Conservation (phyloP, 2,329 filamentous ascomycete genomes). For the Madurella mycetomatis region DNA sequence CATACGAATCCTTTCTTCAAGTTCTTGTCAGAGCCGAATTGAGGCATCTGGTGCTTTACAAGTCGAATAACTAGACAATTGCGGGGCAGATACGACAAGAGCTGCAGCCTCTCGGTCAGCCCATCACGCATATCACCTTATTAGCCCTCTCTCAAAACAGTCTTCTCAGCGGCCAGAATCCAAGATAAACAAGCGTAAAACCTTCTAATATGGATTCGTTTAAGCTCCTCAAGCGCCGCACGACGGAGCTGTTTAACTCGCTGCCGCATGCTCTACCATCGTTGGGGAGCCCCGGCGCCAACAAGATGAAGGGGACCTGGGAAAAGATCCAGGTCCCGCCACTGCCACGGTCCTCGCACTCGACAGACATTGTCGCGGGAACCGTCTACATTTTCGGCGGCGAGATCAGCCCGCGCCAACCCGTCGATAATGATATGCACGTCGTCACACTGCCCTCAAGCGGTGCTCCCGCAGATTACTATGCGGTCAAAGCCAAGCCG, state of each 20-base stretch:
- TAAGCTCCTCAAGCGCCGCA: constrained; percentile 49
- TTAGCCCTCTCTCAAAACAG: too few relatives aligned
- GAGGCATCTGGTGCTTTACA: too few relatives aligned
- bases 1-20: too few relatives aligned
- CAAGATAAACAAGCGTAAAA: too few relatives aligned
- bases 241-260: constrained; percentile 49
- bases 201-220: constrained; percentile 47
- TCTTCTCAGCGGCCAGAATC: too few relatives aligned
- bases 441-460: constrained; percentile 57
- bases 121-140: too few relatives aligned
- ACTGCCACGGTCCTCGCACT: constrained; percentile 70
- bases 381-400: constrained; percentile 70
- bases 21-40: too few relatives aligned
- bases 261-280: constrained; percentile 43
- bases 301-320: constrained; percentile 54
- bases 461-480: constrained; percentile 56
- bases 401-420: constrained; percentile 56
- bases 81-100: too few relatives aligned
- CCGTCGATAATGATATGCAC: constrained; percentile 69
- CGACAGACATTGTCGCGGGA: constrained; percentile 55
- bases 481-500: constrained; percentile 45
- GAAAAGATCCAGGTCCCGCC: constrained; percentile 51
- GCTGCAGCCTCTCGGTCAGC: too few relatives aligned
- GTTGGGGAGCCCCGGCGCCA: constrained; percentile 19
- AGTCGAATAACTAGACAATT: too few relatives aligned